Evolutionary conservation across 106 monocot genomes (phyloP).

Genomic region (Phalaenopsis equestris): DNA sequence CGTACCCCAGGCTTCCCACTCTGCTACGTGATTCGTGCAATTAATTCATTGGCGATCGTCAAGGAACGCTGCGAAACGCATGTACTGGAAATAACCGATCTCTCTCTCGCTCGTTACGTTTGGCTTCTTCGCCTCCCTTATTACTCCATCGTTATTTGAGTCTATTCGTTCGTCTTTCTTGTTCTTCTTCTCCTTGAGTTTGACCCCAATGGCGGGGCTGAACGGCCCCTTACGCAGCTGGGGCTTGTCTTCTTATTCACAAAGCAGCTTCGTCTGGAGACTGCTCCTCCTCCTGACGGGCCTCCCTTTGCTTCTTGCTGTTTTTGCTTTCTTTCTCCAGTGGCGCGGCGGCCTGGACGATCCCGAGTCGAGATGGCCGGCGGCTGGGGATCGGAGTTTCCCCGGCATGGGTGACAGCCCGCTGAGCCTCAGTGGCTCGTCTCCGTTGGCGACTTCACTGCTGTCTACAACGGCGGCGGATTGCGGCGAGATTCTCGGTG

Average conservation of each 20-base stretch:
- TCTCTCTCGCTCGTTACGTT: neutral
- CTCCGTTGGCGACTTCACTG: slow-evolving; percentile 1
- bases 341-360: slow-evolving; percentile 95
- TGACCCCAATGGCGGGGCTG: slow-evolving; percentile 24
- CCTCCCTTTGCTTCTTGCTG: slow-evolving; percentile 30
- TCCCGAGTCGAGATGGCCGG: slow-evolving; percentile 56
- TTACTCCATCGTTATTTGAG: neutral
- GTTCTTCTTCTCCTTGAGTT: neutral
- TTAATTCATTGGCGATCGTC: no score
- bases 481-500: slow-evolving; percentile 41
- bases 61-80: no score
- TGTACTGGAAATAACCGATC: neutral
- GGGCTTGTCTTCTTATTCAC: slow-evolving; percentile 6
- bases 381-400: slow-evolving; percentile 39
- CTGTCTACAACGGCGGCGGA: slow-evolving; percentile 37
- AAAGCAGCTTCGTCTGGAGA: slow-evolving; percentile 12
- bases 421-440: slow-evolving; percentile 31
- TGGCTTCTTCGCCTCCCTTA: neutral
- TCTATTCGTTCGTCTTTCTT: neutral
- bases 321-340: slow-evolving; percentile 82
- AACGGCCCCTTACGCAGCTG: slow-evolving; percentile 14
- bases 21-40: no score
- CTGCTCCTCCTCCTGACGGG: slow-evolving; percentile 26
- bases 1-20: no score
- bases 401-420: slow-evolving; percentile 72